phyloP scores from a whole-genome alignment of 129 eudicot genomes.

The Pittosporum tobira region DNA sequence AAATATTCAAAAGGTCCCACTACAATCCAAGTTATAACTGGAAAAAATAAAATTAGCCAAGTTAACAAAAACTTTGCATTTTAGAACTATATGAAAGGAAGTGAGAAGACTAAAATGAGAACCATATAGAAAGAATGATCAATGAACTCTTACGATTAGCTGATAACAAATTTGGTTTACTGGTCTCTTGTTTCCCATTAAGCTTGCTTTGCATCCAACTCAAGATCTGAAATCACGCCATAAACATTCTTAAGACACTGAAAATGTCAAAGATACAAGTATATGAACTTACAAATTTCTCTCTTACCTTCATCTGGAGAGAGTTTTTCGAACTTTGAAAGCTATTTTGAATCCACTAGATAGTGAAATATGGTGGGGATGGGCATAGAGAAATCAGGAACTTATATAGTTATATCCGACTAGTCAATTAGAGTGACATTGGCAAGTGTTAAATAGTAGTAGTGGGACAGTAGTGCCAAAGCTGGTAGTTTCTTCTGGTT shows the following conservation, averaged over 20 bases:
- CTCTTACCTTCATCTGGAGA: slow-evolving; percentile 13
- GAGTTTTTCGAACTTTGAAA: neutral
- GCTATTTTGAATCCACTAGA: neutral
- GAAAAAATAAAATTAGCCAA: neutral
- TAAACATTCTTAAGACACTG: neutral
- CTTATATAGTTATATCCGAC: slow-evolving; percentile 11
- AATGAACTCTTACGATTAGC: slow-evolving; percentile 16
- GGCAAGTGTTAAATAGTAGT: slow-evolving; percentile 4
- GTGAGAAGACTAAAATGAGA: too few relatives aligned
- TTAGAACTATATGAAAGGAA: too few relatives aligned
- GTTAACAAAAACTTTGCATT: too few relatives aligned
- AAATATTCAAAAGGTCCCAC: neutral
- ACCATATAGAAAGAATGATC: neutral
- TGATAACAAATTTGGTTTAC: slow-evolving; percentile 6
- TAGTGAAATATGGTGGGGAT: neutral
- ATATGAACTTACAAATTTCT: neutral
- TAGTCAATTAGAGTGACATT: slow-evolving; percentile 9
- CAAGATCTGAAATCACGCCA: slow-evolving; percentile 28
- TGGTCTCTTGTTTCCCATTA: slow-evolving; percentile 19
- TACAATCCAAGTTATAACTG: neutral
- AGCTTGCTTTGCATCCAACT: slow-evolving; percentile 47
- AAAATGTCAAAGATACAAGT: neutral
- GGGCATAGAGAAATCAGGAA: neutral
- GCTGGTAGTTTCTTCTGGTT: slow-evolving; percentile 13
- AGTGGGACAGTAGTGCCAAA: slow-evolving; percentile 3